phyloP scores from a whole-genome alignment of 2,329 filamentous ascomycete species.

The Fusarium sp. region DNA sequence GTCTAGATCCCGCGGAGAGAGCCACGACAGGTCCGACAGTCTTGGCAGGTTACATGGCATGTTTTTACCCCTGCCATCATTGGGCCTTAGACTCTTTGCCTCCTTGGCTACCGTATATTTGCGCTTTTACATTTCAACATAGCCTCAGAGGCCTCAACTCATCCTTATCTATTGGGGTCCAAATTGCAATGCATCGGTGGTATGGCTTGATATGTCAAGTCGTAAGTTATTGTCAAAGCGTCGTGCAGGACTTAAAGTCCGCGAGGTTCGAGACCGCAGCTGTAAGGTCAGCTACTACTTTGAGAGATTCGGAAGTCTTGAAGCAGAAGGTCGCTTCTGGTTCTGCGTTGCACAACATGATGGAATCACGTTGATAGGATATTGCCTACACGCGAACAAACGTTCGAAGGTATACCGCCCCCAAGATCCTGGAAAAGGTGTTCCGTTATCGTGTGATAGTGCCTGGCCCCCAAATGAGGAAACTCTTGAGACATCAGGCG shows the following conservation, averaged over 20 bases:
- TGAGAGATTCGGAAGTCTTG: not conserved
- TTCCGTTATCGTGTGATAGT: not conserved
- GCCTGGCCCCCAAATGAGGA: not conserved
- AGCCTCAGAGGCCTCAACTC: not conserved
- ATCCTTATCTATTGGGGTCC: not conserved
- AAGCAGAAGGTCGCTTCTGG: not conserved
- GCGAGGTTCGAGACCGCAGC: not conserved
- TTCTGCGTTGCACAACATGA: not conserved
- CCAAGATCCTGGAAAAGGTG: not conserved
- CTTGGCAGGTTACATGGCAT: not conserved
- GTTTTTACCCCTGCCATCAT: not conserved
- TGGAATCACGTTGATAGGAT: not conserved
- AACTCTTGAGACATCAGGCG: not conserved
- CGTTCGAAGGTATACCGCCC: no score
- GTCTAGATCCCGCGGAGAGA: not conserved
- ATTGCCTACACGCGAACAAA: no score
- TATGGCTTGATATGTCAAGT: not conserved
- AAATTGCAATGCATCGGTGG: not conserved
- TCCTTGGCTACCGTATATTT: not conserved
- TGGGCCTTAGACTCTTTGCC: not conserved
- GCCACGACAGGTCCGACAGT: no score
- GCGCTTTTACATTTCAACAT: not conserved
- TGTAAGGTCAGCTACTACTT: fast-evolving
- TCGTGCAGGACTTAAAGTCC: not conserved
- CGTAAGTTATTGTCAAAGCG: not conserved